Percentiles rank a stretch among this genome's conserved stretches.
Evolutionary conservation across 208 protist genomes (phyloP).

Genomic region (Leishmania braziliensis): DNA sequence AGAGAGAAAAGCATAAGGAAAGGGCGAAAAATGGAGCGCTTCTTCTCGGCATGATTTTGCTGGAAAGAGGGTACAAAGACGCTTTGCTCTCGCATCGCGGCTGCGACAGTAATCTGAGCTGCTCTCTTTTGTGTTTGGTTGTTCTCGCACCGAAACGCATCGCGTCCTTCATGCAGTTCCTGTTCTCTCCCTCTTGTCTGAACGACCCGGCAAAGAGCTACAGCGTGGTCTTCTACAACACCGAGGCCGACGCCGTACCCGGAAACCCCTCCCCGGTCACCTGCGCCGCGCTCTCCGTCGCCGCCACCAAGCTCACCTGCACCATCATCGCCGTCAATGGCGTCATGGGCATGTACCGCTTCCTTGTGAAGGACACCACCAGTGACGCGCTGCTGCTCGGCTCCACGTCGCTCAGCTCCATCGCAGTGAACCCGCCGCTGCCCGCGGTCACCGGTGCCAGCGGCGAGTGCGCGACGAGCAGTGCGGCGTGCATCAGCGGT

Average conservation of each 20-base stretch:
- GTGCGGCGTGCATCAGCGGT: constrained; percentile 30
- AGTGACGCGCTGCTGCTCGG: constrained; percentile 29
- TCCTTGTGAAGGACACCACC: constrained; percentile 32
- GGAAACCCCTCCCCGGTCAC: constrained; percentile 11
- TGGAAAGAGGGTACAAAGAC: background rate
- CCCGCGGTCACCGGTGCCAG: constrained; percentile 26
- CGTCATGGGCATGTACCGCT: constrained; percentile 42
- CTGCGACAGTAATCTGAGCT: background rate
- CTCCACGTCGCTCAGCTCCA: constrained; percentile 19
- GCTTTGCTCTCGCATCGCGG: background rate
- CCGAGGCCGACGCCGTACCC: background rate
- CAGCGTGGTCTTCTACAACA: constrained; percentile 45
- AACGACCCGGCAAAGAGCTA: constrained; percentile 19
- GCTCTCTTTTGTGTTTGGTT: too few relatives aligned
- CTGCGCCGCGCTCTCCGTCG: constrained; percentile 10
- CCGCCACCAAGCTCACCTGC: constrained; percentile 33
- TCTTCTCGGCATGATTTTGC: background rate
- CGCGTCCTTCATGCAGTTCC: background rate
- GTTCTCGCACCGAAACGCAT: too few relatives aligned
- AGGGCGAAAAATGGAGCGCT: background rate
- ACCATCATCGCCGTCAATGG: constrained; percentile 21
- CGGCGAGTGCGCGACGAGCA: constrained; percentile 36
- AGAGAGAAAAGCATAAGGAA: background rate
- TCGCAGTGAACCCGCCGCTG: constrained; percentile 38
- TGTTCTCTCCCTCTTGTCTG: background rate